Base-by-base conservation (phyloP, 139 green algal genomes). In the Microglena sp. region DNA sequence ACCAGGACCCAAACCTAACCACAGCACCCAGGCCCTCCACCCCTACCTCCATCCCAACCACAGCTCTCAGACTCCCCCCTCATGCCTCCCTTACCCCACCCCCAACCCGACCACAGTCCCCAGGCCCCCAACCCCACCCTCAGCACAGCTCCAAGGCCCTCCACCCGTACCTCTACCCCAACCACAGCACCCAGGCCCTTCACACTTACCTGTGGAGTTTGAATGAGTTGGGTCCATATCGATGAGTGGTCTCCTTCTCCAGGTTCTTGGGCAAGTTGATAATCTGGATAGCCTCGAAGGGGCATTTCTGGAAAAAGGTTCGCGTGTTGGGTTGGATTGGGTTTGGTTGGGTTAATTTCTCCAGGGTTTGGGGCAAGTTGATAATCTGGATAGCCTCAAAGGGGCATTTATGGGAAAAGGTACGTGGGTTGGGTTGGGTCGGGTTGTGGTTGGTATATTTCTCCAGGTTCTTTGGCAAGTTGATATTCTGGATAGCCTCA, bases 351-450 rank as follows among this genome's bases (percentile, higher is more conserved):
- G 93, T 99, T 64, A 97, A 81, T 68, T 87, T 90, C 64, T 91
- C 92, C 70, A 99, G 68, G 67, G 98, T 88, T 78, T 97, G 97
- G 50, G 94, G 94, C 76, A 99, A 77, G 77, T 99, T 99, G 84
- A 99, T 98, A 79, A 99, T 98, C 77, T 92, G 87, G 77, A 99
- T 96, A 2, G 94, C 92, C 33, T 99, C 94, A 73, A 98, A 98
- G 22, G 94, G 94, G 75, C 94, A 99, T 86, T 99, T 99, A 86
- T 94, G 84, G 29, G 46, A 58, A n/a, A n/a, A n/a, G n/a, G n/a
- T n/a, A n/a, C n/a, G n/a, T n/a, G n/a, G n/a, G n/a, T n/a, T n/a
- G n/a, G n/a, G n/a, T n/a, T n/a, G n/a, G n/a, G n/a, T n/a, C n/a
- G n/a, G n/a, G n/a, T n/a, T n/a, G 66, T 99, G 94, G 0, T 91